A percentile compares a stretch with the other conserved stretches of the same genome.
Evolutionary conservation across 768 basidiomycete genomes (phyloP).

Genomic region (Stropharia rugosoannulata): DNA sequence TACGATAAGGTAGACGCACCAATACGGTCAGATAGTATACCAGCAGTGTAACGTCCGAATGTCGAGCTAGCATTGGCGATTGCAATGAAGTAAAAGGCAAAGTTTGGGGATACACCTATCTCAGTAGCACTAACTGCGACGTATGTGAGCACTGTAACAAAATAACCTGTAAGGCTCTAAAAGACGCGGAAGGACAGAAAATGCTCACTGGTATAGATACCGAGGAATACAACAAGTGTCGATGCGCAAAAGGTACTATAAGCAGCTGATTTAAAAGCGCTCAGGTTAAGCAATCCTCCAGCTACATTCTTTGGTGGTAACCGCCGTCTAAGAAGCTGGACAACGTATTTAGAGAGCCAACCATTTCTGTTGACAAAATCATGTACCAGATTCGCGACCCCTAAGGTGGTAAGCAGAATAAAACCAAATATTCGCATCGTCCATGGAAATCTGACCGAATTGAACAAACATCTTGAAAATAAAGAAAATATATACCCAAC

Average conservation of each 20-base stretch:
- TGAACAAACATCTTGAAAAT: background rate
- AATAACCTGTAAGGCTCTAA: conserved; percentile 1
- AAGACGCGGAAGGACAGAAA: background rate
- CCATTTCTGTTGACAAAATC: background rate
- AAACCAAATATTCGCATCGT: conserved; percentile 72
- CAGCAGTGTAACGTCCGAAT: conserved; percentile 57
- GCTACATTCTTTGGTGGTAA: conserved; percentile 50
- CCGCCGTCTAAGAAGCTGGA: conserved; percentile 44
- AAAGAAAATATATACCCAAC: conserved; percentile 32
- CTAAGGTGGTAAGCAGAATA: conserved; percentile 51
- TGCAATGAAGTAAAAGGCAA: conserved; percentile 65
- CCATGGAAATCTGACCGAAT: conserved; percentile 65
- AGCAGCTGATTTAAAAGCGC: conserved; percentile 48
- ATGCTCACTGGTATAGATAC: conserved; percentile 60
- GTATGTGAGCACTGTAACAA: conserved; percentile 64
- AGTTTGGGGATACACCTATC: conserved; percentile 45
- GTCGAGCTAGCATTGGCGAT: conserved; percentile 68
- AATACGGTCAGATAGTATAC: conserved; percentile 51
- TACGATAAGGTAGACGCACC: conserved; percentile 34
- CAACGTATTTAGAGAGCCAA: background rate
- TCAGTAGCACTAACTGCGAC: conserved; percentile 55
- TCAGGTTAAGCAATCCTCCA: conserved; percentile 59
- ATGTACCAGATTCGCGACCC: conserved; percentile 51
- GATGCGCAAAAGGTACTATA: conserved; percentile 61
- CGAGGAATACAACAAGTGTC: conserved; percentile 58